Percentiles rank a stretch among this genome's conserved stretches.
phyloP scores from a whole-genome alignment of 768 basidiomycete genomes.

The Boletus sp. region DNA sequence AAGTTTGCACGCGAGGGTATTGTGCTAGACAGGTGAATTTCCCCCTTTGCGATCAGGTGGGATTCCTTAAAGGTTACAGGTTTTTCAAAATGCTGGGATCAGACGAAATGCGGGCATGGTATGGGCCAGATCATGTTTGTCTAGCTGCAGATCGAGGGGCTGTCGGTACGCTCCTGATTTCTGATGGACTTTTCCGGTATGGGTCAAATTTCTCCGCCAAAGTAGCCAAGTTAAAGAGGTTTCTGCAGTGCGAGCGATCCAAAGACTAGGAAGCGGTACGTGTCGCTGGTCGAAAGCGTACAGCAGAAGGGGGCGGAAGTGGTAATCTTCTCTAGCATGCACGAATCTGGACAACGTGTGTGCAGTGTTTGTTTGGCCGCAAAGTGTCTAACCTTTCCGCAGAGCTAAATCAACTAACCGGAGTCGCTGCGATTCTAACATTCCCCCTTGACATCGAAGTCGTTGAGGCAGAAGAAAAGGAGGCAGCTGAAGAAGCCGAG shows the following conservation, averaged over 20 bases:
- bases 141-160: slow-evolving; percentile 93
- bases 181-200: slow-evolving; percentile 90
- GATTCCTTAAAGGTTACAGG: slow-evolving; percentile 39
- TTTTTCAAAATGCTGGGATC: slow-evolving; percentile 97
- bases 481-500: slow-evolving; percentile 52
- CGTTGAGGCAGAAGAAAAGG: slow-evolving; percentile 88
- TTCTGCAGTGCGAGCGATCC: slow-evolving; percentile 74
- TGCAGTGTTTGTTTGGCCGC: slow-evolving; percentile 6
- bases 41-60: background rate
- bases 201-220: slow-evolving; percentile 15
- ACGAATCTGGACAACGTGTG: slow-evolving; percentile 97
- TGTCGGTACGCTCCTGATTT: slow-evolving; percentile 90
- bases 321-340: slow-evolving; percentile 98
- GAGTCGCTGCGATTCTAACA: slow-evolving; percentile 92
- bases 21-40: slow-evolving; percentile 75
- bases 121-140: slow-evolving; percentile 91
- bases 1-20: slow-evolving; percentile 95
- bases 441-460: slow-evolving; percentile 96
- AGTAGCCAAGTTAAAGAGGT: background rate
- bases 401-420: slow-evolving; percentile 97
- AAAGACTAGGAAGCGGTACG: slow-evolving; percentile 74
- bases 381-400: slow-evolving; percentile 8
- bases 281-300: slow-evolving; percentile 85
- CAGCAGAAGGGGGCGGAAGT: slow-evolving; percentile 89
- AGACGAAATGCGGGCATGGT: slow-evolving; percentile 98